A percentile compares a stretch with the other conserved stretches of the same genome.
Conservation (phyloP, 1,139 yeast species). For the Suhomyces anneliseae region DNA sequence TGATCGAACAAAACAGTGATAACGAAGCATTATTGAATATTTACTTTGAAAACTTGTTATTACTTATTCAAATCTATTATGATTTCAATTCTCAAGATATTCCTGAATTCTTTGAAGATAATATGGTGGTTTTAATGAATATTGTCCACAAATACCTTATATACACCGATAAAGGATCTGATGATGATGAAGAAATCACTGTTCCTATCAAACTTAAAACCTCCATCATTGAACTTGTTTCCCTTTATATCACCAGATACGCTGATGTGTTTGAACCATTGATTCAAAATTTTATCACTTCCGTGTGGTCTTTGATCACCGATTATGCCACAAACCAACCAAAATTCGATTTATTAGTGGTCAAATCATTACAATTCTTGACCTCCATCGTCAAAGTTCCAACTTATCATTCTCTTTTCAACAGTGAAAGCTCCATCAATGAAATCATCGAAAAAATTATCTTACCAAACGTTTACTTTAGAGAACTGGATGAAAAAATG, state of each 20-base stretch:
- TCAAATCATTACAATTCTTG: constrained; percentile 76
- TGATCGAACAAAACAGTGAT: constrained; percentile 53
- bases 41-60: constrained; percentile 68
- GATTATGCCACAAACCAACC: constrained; percentile 61
- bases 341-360: constrained; percentile 82
- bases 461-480: constrained; percentile 81
- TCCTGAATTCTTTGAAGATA: constrained; percentile 96
- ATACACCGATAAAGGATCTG: constrained; percentile 48
- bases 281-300: constrained; percentile 75
- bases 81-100: constrained; percentile 97
- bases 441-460: constrained; percentile 82
- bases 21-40: constrained; percentile 48
- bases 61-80: constrained; percentile 77
- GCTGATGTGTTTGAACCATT: constrained; percentile 84
- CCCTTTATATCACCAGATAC: constrained; percentile 84
- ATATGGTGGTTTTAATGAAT: constrained; percentile 73
- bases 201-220: constrained; percentile 74
- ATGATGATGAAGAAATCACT: constrained; percentile 72
- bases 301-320: constrained; percentile 78
- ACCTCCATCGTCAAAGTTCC: constrained; percentile 79
- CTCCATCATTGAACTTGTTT: constrained; percentile 79
- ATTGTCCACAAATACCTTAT: constrained; percentile 78
- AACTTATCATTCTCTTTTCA: constrained; percentile 60
- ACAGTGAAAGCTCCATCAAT: constrained; percentile 64
- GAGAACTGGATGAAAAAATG: constrained; percentile 84